phyloP scores from a whole-genome alignment of 75 land plant genomes.

The Pinus tabuliformis region DNA sequence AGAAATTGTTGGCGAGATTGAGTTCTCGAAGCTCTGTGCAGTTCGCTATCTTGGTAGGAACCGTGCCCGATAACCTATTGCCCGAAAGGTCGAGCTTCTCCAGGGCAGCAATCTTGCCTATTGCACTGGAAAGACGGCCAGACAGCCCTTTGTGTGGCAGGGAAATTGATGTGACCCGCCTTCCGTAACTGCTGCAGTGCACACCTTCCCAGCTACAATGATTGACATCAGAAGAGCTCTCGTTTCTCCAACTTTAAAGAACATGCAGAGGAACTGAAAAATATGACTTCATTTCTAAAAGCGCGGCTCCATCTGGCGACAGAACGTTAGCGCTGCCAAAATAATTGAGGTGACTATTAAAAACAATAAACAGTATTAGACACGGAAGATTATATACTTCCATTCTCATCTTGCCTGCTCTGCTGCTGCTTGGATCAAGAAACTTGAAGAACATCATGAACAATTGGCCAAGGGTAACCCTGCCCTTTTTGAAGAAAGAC shows the following conservation, averaged over 20 bases:
- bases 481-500: too few relatives aligned
- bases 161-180: constrained; percentile 19
- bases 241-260: constrained; percentile 8
- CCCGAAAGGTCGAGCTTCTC: constrained; percentile 35
- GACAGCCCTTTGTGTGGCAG: constrained; percentile 18
- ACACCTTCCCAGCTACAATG: constrained; percentile 52
- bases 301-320: neutral
- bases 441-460: too few relatives aligned
- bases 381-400: too few relatives aligned
- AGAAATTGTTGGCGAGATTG: constrained; percentile 40
- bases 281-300: constrained; percentile 16
- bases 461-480: too few relatives aligned
- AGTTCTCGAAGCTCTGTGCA: constrained; percentile 38
- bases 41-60: constrained; percentile 47
- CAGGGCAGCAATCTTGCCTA: constrained; percentile 24
- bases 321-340: neutral
- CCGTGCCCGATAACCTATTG: constrained; percentile 36
- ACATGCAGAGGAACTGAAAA: constrained; percentile 5
- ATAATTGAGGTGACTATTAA: neutral
- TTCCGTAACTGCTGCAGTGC: constrained; percentile 16
- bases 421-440: too few relatives aligned
- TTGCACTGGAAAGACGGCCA: constrained; percentile 23
- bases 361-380: too few relatives aligned
- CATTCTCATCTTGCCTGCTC: too few relatives aligned
- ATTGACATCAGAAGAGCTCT: constrained; percentile 1